Base-by-base conservation (phyloP, 2,329 filamentous ascomycete genomes). In the Aspergillus viridinutans region DNA sequence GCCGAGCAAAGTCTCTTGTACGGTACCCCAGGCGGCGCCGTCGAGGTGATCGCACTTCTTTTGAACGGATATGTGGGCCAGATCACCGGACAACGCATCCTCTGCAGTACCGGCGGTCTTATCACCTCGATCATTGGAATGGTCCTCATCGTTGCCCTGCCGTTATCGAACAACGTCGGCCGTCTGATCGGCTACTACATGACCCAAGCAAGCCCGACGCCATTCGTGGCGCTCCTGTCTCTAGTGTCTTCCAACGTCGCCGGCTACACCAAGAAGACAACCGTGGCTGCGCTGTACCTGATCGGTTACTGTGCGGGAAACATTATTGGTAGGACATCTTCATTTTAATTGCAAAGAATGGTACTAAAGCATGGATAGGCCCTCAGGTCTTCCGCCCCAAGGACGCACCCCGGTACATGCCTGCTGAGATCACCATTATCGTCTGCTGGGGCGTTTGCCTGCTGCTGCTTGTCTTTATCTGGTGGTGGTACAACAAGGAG, bases 171-270 rank as follows among this genome's bases (percentile, higher is more conserved):
- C 62, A 83, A 81, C 58, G 77, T 74, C 1, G 87, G 85, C 10
- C 78, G 83, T 0, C 75, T 88, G 10, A 79, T 85, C 1, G 85
- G 85, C 0, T 89, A 87, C 68, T 90, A 89, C 70, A 73, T 90
- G 52, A 87, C 83, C 0, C 80, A 83, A 64, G 81, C 84, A 1
- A 78, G 77, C 10, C 80, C 85, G 0, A 85, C 84, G 0, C 78
- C 83, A 0, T 89, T 89, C 59, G 85, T 88, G 0, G 83, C 83
- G 3, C 71, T 89, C 17, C 71, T 89, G 4, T 84, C 83, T 26
- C 76, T 89, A 38, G 83, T 89, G 54, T 80, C 81, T 1, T 84
- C 82, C 14, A 90, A 90, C 62, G 74, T 81, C 17, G 79, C 80
- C 0, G 80, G 80, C 1, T 81, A 81, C 60, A 84, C 77, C 25